Evolutionary conservation across 257 asterid genomes (phyloP).

Genomic region (Rehmannia glutinosa): DNA sequence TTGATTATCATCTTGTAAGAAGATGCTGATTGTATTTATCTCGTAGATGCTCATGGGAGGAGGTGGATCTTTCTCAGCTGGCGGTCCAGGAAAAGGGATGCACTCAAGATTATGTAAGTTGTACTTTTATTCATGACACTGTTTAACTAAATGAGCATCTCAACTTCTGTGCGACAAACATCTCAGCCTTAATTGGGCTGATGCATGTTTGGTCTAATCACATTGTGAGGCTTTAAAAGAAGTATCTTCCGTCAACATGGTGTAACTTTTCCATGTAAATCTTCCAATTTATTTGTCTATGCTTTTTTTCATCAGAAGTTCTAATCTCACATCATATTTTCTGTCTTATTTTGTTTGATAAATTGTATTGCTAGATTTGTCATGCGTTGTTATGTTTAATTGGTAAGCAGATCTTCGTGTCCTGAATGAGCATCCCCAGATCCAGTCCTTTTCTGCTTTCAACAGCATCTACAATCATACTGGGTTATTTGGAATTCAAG

Average conservation of each 20-base stretch:
- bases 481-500: slow-evolving; percentile 91
- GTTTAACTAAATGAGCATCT: slow-evolving; percentile 1
- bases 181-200: neutral
- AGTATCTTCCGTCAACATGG: neutral
- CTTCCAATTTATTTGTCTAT: neutral
- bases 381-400: slow-evolving; percentile 1
- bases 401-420: slow-evolving; percentile 66
- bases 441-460: slow-evolving; percentile 82
- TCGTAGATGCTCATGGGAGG: slow-evolving; percentile 97
- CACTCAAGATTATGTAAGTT: slow-evolving; percentile 84
- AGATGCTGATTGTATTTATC: slow-evolving; percentile 18
- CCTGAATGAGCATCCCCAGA: slow-evolving; percentile 73
- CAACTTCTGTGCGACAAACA: neutral
- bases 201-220: neutral
- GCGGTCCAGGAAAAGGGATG: slow-evolving; percentile 99
- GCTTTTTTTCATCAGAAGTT: neutral
- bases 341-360: neutral
- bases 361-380: slow-evolving; percentile 4
- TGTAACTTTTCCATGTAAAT: neutral
- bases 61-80: slow-evolving; percentile 98
- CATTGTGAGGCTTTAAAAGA: neutral
- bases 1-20: slow-evolving; percentile 14
- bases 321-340: neutral
- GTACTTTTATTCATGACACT: slow-evolving; percentile 3
- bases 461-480: slow-evolving; percentile 66